These are phyloP conservation scores for Teunomyces stri DNA, from an alignment of 805 yeast species.

Conservation along the genomic window DNA sequence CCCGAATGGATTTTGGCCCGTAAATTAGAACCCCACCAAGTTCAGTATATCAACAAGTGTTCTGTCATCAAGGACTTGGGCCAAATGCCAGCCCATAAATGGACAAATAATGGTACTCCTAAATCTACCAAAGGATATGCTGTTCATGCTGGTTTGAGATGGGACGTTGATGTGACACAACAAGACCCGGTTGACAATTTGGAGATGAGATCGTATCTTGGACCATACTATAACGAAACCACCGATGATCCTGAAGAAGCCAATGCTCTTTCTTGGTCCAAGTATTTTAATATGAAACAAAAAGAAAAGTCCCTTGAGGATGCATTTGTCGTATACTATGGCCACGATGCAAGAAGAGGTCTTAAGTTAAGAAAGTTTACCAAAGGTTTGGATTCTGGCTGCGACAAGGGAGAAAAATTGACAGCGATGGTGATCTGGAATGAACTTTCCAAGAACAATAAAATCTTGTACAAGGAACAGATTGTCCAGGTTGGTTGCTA, in stretches of 20 bases:
- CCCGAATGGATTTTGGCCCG: constrained; percentile 49
- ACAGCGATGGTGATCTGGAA: constrained; percentile 57
- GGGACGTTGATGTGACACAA: constrained; percentile 55
- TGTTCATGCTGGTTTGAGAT: constrained; percentile 80
- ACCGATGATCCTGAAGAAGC: constrained; percentile 45
- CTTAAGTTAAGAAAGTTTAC: constrained; percentile 62
- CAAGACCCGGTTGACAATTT: constrained; percentile 64
- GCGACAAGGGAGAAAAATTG: constrained; percentile 71
- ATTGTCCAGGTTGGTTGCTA: constrained; percentile 12
- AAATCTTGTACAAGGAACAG: constrained; percentile 21
- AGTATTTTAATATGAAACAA: constrained; percentile 51
- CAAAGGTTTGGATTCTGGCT: constrained; percentile 79
- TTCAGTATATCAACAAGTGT: constrained; percentile 57
- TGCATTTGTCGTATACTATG: constrained; percentile 62
- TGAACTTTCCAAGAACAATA: constrained; percentile 5
- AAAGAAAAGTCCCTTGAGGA: constrained; percentile 26
- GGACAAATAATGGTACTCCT: constrained; percentile 28
- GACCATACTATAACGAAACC: constrained; percentile 59
- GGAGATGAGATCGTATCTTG: constrained; percentile 66
- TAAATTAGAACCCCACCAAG: constrained; percentile 56
- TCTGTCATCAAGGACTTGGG: constrained; percentile 66
- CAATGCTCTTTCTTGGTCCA: constrained; percentile 53
- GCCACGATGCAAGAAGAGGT: constrained; percentile 86
- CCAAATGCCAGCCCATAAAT: constrained; percentile 45
- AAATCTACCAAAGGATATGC: constrained; percentile 46